Conservation (phyloP, 805 yeast species). For the Ogataea populi-albae region DNA sequence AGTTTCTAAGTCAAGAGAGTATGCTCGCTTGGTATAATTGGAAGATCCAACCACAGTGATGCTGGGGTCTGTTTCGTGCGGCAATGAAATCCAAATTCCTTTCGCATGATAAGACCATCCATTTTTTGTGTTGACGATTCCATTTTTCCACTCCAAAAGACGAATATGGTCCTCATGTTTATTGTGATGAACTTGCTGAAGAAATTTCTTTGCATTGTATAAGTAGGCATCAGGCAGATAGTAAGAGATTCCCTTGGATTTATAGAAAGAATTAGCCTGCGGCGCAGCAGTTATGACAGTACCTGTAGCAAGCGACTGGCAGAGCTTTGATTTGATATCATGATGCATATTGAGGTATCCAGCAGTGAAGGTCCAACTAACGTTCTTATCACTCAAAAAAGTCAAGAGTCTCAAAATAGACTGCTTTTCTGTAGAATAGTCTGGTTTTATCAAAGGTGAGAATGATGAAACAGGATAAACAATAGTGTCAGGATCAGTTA, state of each 20-base stretch:
- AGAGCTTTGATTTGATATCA: conserved; percentile 56
- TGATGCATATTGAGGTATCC: conserved; percentile 94
- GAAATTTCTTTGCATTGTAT: conserved; percentile 66
- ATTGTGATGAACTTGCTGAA: conserved; percentile 32
- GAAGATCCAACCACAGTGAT: conserved; percentile 88
- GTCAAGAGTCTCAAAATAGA: conserved; percentile 62
- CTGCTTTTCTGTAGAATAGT: conserved; percentile 78
- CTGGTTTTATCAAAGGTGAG: conserved; percentile 69
- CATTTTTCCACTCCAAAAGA: conserved; percentile 83
- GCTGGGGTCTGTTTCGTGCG: conserved; percentile 57
- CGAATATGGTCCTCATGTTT: conserved; percentile 46
- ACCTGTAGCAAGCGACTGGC: conserved; percentile 59
- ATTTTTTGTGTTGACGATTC: conserved; percentile 70
- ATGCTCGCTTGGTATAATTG: conserved; percentile 88
- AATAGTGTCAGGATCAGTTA: conserved; percentile 44
- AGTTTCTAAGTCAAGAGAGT: conserved; percentile 81
- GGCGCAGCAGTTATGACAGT: conserved; percentile 88
- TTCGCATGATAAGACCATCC: conserved; percentile 99
- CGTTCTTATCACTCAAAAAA: conserved; percentile 48
- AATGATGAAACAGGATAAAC: conserved; percentile 92
- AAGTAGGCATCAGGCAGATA: conserved; percentile 85
- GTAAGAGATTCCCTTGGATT: conserved; percentile 77
- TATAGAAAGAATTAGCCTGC: conserved; percentile 88
- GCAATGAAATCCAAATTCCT: conserved; percentile 79
- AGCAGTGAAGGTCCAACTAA: conserved; percentile 87